phyloP scores from a whole-genome alignment of 768 basidiomycete species.

The Imleria badia region DNA sequence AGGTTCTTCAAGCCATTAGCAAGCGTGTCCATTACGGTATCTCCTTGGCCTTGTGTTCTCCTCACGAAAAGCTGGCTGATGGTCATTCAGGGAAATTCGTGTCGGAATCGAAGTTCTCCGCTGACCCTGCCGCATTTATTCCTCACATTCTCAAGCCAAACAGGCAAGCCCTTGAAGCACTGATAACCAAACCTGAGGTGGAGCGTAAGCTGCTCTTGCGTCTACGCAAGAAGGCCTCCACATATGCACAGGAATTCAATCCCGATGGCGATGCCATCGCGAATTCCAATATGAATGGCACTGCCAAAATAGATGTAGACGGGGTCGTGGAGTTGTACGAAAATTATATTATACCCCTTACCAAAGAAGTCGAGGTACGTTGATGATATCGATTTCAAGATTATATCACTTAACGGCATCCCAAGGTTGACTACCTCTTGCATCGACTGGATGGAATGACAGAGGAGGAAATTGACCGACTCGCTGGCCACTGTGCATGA shows the following conservation, averaged over 20 bases:
- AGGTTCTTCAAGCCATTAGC: slow-evolving; percentile 96
- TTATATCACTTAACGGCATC: slow-evolving; percentile 1
- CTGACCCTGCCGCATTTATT: slow-evolving; percentile 82
- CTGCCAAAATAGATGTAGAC: slow-evolving; percentile 84
- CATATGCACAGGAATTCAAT: slow-evolving; percentile 81
- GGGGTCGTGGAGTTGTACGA: slow-evolving; percentile 93
- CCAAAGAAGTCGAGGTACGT: slow-evolving; percentile 95
- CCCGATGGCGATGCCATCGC: slow-evolving; percentile 56
- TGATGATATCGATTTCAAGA: slow-evolving; percentile 7
- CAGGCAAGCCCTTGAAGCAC: slow-evolving; percentile 68
- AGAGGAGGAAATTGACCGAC: slow-evolving; percentile 71
- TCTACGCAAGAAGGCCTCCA: slow-evolving; percentile 79
- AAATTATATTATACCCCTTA: slow-evolving; percentile 94
- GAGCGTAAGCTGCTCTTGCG: slow-evolving; percentile 82
- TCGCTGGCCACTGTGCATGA: slow-evolving; percentile 34
- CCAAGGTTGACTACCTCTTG: slow-evolving; percentile 93
- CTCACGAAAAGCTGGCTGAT: slow-evolving; percentile 2
- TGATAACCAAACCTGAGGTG: slow-evolving; percentile 98
- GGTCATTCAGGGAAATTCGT: slow-evolving; percentile 87
- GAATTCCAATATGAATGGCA: slow-evolving; percentile 31
- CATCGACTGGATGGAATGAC: slow-evolving; percentile 84
- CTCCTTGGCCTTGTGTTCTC: slow-evolving; percentile 25
- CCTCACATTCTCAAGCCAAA: slow-evolving; percentile 87
- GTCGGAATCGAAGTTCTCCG: slow-evolving; percentile 94
- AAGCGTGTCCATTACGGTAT: slow-evolving; percentile 97